Evolutionary conservation across 2,329 filamentous ascomycete genomes (phyloP), one percentile per base, ranked within the genome.

Genomic region (Dactylella cylindrospora): DNA sequence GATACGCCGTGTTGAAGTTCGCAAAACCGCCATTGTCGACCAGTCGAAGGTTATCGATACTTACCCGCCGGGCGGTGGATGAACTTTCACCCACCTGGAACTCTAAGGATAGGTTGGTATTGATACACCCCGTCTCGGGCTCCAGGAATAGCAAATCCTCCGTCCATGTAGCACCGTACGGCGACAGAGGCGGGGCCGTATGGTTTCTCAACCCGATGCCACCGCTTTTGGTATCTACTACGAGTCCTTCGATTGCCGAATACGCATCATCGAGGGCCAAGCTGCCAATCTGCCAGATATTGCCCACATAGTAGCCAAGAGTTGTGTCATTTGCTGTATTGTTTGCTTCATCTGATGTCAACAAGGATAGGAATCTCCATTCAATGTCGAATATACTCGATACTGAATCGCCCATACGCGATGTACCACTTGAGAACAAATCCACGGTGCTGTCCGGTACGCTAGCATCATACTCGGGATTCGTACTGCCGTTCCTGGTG

Each of bases 111-210:
- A 75, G 59, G 53, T 76, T 76, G 1, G 71, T 73, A 44, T 75
- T 69, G 4, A 77, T 74, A 54, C 77, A 78, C 3, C 68, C 66
- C 0, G 75, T 74, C 19, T 75, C 72, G 0, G 77, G 77, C 59
- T 77, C 73, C 8, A 78, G 62, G 64, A 77, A 79, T 0, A 79
- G 71, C 3, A 79, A 39, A 49, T 79, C 76, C 52, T 80, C 77
- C 0, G 70, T 68, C 77, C 77, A 79, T 1, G 67, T 69, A 5
- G 70, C 73, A 0, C 76, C 76, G 32, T 70, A 71, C 1, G 59
- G 22, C 1, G 72, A 60, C 0, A 66, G 67, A 0, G 64, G 33
- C 1, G 76, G 76, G 0, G 71, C 53, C 0, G 72, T 76, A 54
- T 77, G 76, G 59, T 77, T 77, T 19, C 76, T 71, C 7, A 78